Conservation (phyloP, 306 rosid genomes). For the Vigna unguiculata region DNA sequence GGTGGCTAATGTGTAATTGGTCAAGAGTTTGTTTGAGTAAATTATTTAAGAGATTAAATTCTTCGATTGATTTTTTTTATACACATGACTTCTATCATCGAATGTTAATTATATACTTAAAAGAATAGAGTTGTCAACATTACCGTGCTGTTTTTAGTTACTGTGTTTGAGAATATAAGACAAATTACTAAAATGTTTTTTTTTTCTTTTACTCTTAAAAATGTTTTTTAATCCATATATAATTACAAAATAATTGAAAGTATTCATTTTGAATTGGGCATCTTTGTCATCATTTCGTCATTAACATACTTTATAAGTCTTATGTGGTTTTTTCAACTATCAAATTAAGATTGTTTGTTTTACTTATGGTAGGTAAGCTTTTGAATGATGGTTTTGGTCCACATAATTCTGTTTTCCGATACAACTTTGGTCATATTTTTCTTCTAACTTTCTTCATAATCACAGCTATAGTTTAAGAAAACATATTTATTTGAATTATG, state of each 20-base stretch:
- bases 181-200: too few species aligned
- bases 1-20: background rate
- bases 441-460: background rate
- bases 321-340: background rate
- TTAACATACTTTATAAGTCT: background rate
- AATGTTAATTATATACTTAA: background rate
- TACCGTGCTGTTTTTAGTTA: background rate
- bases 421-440: background rate
- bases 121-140: background rate
- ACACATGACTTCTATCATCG: background rate
- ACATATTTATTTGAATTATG: background rate
- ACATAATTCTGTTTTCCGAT: background rate
- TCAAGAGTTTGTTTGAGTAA: background rate
- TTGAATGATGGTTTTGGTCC: background rate
- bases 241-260: background rate
- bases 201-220: too few species aligned
- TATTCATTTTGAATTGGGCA: slow-evolving; percentile 21
- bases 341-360: background rate
- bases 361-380: background rate
- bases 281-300: background rate
- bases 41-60: background rate
- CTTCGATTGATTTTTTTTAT: background rate
- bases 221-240: too few species aligned
- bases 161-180: background rate
- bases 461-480: background rate